phyloP scores from a whole-genome alignment of 73 alveolate species.

The Tetrahymena malaccensis region DNA sequence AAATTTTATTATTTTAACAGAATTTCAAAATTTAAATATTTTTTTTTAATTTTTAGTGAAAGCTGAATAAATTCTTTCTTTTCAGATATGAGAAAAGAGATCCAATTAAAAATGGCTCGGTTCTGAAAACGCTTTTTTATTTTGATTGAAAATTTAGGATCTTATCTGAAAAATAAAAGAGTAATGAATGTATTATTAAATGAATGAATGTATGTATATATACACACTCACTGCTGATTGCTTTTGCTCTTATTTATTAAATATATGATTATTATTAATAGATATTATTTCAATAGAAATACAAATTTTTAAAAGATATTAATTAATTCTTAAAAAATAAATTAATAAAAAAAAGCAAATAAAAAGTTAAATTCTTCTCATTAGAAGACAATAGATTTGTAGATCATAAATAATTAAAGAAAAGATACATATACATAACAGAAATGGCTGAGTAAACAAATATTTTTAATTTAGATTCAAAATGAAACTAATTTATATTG shows the following conservation, averaged over 20 bases:
- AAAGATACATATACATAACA: not conserved
- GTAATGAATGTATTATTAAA: too few species aligned
- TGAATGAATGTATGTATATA: too few species aligned
- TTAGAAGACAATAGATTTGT: not conserved
- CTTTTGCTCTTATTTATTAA: not conserved
- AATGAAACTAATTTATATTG: not conserved
- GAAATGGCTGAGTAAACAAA: not conserved
- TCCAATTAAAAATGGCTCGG: slow-evolving; percentile 1
- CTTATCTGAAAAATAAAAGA: not conserved
- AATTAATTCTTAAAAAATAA: not conserved
- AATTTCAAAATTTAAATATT: too few species aligned
- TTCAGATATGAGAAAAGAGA: not conserved
- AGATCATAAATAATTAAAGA: not conserved
- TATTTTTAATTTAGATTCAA: not conserved
- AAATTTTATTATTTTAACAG: too few species aligned
- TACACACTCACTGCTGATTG: too few species aligned
- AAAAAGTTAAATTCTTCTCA: not conserved
- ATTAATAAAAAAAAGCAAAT: not conserved
- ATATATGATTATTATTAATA: not conserved
- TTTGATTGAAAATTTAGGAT: not conserved
- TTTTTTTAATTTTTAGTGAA: not conserved
- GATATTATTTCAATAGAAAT: not conserved
- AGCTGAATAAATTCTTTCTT: not conserved
- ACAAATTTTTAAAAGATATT: not conserved
- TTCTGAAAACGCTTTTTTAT: not conserved